Evolutionary conservation across 305 asterid genomes (phyloP).

Genomic region (Solanum hybrid): DNA sequence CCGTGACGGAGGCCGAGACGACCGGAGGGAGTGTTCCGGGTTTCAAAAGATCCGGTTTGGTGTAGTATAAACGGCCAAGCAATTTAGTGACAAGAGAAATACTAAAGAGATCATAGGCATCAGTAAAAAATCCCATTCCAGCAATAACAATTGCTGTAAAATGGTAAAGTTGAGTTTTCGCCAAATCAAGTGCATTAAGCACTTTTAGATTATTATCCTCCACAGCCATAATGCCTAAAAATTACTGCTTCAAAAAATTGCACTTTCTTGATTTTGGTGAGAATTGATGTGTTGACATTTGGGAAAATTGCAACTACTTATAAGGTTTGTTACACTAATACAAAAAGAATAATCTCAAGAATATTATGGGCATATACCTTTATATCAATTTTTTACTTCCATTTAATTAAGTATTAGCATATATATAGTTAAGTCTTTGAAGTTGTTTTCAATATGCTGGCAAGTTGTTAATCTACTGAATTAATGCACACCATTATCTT

Average conservation of each 20-base stretch:
- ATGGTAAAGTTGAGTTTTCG: slow-evolving; percentile 34
- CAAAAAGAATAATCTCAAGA: background rate
- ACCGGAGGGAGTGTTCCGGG: slow-evolving; percentile 24
- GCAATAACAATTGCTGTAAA: slow-evolving; percentile 31
- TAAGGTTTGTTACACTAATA: background rate
- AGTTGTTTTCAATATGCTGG: background rate
- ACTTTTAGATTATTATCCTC: slow-evolving; percentile 17
- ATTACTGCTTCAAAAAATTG: background rate
- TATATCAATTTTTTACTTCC: background rate
- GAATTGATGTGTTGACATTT: background rate
- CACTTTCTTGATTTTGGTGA: no score
- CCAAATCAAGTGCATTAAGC: slow-evolving; percentile 30
- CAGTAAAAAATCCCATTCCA: slow-evolving; percentile 41
- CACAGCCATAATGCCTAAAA: slow-evolving; percentile 1
- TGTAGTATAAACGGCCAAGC: slow-evolving; percentile 23
- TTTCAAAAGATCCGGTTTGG: background rate
- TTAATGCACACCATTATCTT: background rate
- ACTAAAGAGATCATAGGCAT: slow-evolving; percentile 30
- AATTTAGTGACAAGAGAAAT: slow-evolving; percentile 20
- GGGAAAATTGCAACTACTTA: background rate
- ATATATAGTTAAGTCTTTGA: background rate
- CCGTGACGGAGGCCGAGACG: slow-evolving; percentile 23
- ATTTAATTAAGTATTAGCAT: background rate
- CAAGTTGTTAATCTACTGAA: background rate
- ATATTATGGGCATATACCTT: background rate